phyloP scores from a whole-genome alignment of 495 filamentous ascomycete genomes.

The Hypoxylon perforatum region DNA sequence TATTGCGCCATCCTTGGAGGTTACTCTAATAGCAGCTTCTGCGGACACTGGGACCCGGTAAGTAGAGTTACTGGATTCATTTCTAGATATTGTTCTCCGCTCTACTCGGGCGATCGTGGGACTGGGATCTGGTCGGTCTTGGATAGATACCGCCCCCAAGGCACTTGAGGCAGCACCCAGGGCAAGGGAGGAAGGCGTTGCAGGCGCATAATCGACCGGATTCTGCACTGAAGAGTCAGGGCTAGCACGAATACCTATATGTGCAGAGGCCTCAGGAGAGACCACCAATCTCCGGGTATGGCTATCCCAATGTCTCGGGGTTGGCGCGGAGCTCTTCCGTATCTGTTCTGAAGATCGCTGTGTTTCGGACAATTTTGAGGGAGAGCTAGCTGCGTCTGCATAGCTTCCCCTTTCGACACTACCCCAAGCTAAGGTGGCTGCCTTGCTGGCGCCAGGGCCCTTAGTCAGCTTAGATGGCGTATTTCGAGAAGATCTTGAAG shows the following conservation, averaged over 20 bases:
- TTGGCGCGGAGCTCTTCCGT: constrained; percentile 43
- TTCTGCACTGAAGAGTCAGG: constrained; percentile 39
- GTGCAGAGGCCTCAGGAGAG: constrained; percentile 38
- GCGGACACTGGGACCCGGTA: constrained; percentile 19
- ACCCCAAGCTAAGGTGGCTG: constrained; percentile 88
- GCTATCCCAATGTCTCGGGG: constrained; percentile 55
- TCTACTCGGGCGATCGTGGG: constrained; percentile 15
- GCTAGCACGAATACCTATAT: constrained; percentile 34
- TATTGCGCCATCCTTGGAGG: constrained; percentile 11
- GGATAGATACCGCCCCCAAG: constrained; percentile 47
- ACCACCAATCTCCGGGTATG: constrained; percentile 56
- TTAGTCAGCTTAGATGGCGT: constrained; percentile 46
- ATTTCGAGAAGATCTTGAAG: constrained; percentile 59
- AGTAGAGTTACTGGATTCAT: constrained; percentile 23
- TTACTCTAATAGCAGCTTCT: constrained; percentile 17
- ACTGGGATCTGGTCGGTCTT: constrained; percentile 40
- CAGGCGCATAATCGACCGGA: constrained; percentile 36
- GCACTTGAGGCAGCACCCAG: constrained; percentile 62
- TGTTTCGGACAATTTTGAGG: constrained; percentile 23
- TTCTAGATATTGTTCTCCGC: constrained; percentile 26
- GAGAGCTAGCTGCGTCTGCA: constrained; percentile 25
- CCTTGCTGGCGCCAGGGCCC: constrained; percentile 76
- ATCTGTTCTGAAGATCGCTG: constrained; percentile 33
- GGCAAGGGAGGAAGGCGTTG: constrained; percentile 51
- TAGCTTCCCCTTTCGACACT: constrained; percentile 44